phyloP scores from a whole-genome alignment of 192 early-diverging fungal species.

The Backusella luteola region DNA sequence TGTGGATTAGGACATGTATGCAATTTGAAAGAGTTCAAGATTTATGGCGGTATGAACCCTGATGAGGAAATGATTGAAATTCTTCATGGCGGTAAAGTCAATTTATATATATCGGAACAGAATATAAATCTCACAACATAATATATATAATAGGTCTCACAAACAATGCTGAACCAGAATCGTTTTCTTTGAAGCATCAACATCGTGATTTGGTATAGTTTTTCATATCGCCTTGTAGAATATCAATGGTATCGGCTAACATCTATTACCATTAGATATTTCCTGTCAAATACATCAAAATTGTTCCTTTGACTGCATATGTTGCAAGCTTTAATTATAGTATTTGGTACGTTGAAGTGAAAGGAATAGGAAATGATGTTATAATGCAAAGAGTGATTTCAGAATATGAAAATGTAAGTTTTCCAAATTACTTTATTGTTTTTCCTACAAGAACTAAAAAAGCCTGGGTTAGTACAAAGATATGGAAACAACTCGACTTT shows the following conservation, averaged over 20 bases:
- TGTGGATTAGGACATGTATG: conserved; percentile 69
- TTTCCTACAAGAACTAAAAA: neutral
- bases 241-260: neutral
- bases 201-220: conserved; percentile 62
- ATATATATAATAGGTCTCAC: conserved; percentile 39
- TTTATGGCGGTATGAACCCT: conserved; percentile 81
- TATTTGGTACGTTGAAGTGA: conserved; percentile 91
- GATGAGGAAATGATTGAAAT: conserved; percentile 85
- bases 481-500: conserved; percentile 77
- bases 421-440: neutral
- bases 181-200: conserved; percentile 79
- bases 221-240: neutral
- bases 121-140: neutral
- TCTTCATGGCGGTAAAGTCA: conserved; percentile 59
- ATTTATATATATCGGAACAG: neutral
- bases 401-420: conserved; percentile 65
- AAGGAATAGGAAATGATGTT: conserved; percentile 66
- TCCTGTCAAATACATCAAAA: conserved; percentile 92
- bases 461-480: conserved; percentile 58
- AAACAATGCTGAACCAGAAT: conserved; percentile 81
- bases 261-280: conserved; percentile 48
- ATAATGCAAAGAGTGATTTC: conserved; percentile 64
- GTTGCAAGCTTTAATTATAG: conserved; percentile 95
- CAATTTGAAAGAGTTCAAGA: conserved; percentile 95
- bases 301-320: conserved; percentile 85